A percentile compares a stretch with the other conserved stretches of the same genome.
Evolutionary conservation across 768 basidiomycete genomes (phyloP).

Genomic region (Tremella mesenterica): DNA sequence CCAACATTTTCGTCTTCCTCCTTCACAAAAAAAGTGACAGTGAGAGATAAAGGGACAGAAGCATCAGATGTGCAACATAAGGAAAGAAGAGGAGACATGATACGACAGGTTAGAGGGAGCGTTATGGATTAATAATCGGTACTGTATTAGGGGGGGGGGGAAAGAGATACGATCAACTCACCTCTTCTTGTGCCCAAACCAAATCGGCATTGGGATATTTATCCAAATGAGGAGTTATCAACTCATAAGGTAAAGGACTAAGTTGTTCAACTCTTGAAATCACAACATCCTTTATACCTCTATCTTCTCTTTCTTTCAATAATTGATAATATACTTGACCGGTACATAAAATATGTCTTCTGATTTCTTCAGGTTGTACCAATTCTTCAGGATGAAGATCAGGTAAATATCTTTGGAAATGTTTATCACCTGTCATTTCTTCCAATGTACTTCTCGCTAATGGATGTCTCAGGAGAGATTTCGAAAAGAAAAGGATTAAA

Average conservation of each 20-base stretch:
- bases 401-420: slow-evolving; percentile 89
- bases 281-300: slow-evolving; percentile 82
- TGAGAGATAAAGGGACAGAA: no score
- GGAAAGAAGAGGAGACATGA: neutral
- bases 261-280: slow-evolving; percentile 92
- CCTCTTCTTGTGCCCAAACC: slow-evolving; percentile 73
- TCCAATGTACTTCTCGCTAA: slow-evolving; percentile 72
- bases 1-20: no score
- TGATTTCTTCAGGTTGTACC: slow-evolving; percentile 73
- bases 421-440: slow-evolving; percentile 80
- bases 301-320: slow-evolving; percentile 78
- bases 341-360: slow-evolving; percentile 85
- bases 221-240: slow-evolving; percentile 89
- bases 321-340: slow-evolving; percentile 93
- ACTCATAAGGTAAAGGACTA: slow-evolving; percentile 94
- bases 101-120: neutral
- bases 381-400: slow-evolving; percentile 65
- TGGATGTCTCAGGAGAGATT: slow-evolving; percentile 91
- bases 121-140: neutral
- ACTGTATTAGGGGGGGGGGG: neutral
- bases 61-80: neutral
- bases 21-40: no score
- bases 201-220: slow-evolving; percentile 90
- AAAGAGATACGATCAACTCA: slow-evolving; percentile 29
- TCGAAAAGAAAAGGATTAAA: slow-evolving; percentile 95